Percentiles rank a stretch among this genome's conserved stretches.
phyloP scores from a whole-genome alignment of 768 basidiomycete genomes.

The Podaxis pistillaris region DNA sequence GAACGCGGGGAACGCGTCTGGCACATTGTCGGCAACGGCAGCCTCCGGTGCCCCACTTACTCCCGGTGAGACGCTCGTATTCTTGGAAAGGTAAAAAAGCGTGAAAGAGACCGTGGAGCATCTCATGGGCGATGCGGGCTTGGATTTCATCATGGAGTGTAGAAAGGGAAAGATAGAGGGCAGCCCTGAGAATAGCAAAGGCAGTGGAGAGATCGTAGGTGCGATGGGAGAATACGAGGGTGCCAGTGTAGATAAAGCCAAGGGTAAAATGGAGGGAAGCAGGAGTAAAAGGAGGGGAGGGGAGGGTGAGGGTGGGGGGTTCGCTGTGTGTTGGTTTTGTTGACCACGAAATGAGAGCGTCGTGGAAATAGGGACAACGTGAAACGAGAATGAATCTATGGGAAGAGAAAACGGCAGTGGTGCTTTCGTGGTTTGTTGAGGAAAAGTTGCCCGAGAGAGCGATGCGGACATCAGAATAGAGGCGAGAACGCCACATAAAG shows the following conservation, averaged over 20 bases:
- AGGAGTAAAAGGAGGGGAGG: slow-evolving; percentile 92
- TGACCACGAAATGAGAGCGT: slow-evolving; percentile 71
- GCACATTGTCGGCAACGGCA: slow-evolving; percentile 86
- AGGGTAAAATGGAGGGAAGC: slow-evolving; percentile 92
- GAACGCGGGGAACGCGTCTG: slow-evolving; percentile 74
- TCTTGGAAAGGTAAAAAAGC: slow-evolving; percentile 78
- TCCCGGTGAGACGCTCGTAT: slow-evolving; percentile 70
- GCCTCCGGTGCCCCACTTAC: slow-evolving; percentile 81
- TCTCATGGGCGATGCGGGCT: slow-evolving; percentile 80
- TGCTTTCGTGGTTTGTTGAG: slow-evolving; percentile 54
- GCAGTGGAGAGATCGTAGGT: slow-evolving; percentile 92
- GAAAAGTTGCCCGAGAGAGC: slow-evolving; percentile 70
- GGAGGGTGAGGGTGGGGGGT: slow-evolving; percentile 65
- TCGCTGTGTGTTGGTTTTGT: slow-evolving; percentile 31
- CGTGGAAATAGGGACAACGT: slow-evolving; percentile 84
- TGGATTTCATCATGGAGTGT: slow-evolving; percentile 79
- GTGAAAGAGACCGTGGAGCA: slow-evolving; percentile 88
- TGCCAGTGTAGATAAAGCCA: slow-evolving; percentile 94
- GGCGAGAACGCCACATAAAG: slow-evolving; percentile 94
- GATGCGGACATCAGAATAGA: slow-evolving; percentile 91
- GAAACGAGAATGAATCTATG: slow-evolving; percentile 93
- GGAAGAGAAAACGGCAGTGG: slow-evolving; percentile 84
- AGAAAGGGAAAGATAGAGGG: slow-evolving; percentile 74
- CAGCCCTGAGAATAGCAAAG: slow-evolving; percentile 83
- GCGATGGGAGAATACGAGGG: slow-evolving; percentile 88